Base-by-base conservation (phyloP, 2,329 filamentous ascomycete genomes). In the Diaporthe ilicicola region DNA sequence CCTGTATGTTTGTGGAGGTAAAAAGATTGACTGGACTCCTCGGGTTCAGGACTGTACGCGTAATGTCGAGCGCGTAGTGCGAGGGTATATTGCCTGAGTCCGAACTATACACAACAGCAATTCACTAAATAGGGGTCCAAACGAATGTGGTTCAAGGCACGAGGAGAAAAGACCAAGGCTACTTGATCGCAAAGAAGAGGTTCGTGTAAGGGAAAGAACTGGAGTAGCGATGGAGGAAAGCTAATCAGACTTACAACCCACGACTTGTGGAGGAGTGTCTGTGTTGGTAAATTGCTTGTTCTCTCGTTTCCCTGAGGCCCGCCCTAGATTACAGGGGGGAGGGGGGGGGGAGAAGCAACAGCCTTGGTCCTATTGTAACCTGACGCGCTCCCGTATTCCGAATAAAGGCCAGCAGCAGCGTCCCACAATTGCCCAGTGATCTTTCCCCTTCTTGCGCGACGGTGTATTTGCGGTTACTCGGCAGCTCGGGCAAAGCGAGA, bases 131-230 rank as follows among this genome's bases (percentile, higher is more conserved):
- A 56, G 55, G 71, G 51, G 37, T 51, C 44, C 29, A 70, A 72
- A 72, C 32, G 71, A 72, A 53, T 54, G 71, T 72, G 34, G 34
- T 59, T 66, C 62, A 56, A 54, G 50, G n/a, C 15, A 59, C 39
- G 48, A 42, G 19, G 51, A 72, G 39, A 48, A n/a, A 32, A 44
- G 37, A 68, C 27, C 50, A 53, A 71, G 66, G 29, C 55, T 53
- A 37, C 55, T 67, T 50, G 32, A 53, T 44, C 55, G 64, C 55
- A 48, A 54, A 55, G 32, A 68, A 34, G 39, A 67, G 53, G 62
- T 32, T 66, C 48, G 48, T 66, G 44, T 44, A 67, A 70, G 62
- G n/a, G 54, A 72, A 66, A 51, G 69, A 66, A 44, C 59, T 37
- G 55, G 39, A 66, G 62, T 55, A 67, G 50, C 51, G 68, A 39